phyloP scores from a whole-genome alignment of 805 yeast genomes.

The Cyberlindnera subsufficiens region DNA sequence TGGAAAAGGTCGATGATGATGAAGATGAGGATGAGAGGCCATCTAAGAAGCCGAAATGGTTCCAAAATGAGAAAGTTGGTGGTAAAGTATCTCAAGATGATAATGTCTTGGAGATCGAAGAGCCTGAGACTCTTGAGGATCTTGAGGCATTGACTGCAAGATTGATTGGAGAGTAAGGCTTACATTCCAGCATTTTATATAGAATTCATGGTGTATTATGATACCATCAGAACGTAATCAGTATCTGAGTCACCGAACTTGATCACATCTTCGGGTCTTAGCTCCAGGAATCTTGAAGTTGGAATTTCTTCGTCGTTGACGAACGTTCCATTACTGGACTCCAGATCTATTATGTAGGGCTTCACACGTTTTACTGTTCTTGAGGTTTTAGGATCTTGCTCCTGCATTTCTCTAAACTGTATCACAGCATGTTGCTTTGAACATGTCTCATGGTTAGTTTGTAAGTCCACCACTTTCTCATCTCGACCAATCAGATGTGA shows the following conservation, averaged over 20 bases:
- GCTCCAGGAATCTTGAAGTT: conserved; percentile 34
- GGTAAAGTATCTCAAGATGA: conserved; percentile 22
- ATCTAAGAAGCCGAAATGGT: conserved; percentile 31
- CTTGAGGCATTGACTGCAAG: conserved; percentile 78
- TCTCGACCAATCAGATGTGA: conserved; percentile 33
- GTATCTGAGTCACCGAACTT: conserved; percentile 30
- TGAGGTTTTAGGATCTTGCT: not conserved
- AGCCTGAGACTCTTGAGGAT: conserved; percentile 89
- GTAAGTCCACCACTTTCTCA: conserved; percentile 30
- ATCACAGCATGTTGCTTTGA: conserved; percentile 46
- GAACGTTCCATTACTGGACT: conserved; percentile 41
- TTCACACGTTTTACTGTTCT: conserved; percentile 7
- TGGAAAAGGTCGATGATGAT: conserved; percentile 22
- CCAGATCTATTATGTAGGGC: conserved; percentile 41
- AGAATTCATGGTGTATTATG: not conserved
- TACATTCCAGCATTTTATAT: not conserved
- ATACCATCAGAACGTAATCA: conserved; percentile 21
- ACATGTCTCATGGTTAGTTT: conserved; percentile 30
- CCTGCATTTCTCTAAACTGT: conserved; percentile 31
- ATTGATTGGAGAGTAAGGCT: conserved; percentile 16
- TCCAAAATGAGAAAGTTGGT: conserved; percentile 28
- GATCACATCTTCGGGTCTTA: conserved; percentile 35
- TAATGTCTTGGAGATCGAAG: conserved; percentile 62
- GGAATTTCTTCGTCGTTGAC: conserved; percentile 36
- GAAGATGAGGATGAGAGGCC: conserved; percentile 24